Conservation (phyloP, 2,329 filamentous ascomycete species). For the Teratosphaeria pseudoeucalypti region DNA sequence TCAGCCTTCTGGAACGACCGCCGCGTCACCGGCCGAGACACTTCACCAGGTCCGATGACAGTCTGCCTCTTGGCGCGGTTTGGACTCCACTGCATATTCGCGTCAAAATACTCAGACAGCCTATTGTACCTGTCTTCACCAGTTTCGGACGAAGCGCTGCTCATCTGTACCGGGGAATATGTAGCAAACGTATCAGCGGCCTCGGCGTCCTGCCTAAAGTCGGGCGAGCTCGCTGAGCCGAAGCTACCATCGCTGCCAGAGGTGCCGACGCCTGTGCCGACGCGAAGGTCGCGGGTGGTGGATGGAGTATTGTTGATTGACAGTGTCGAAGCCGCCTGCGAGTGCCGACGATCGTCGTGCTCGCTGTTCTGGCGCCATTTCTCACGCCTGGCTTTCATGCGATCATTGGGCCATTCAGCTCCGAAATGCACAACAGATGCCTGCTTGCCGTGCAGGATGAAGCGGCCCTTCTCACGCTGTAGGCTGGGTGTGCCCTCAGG, state of each 20-base stretch:
- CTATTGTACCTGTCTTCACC: neutral
- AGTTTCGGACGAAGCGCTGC: neutral
- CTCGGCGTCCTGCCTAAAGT: constrained; percentile 17
- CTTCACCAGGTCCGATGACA: constrained; percentile 8
- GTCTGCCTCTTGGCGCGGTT: constrained; percentile 7
- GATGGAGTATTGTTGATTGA: neutral
- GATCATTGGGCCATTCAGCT: constrained; percentile 64
- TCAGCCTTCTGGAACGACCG: neutral
- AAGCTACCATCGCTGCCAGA: constrained; percentile 5
- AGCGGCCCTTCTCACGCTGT: constrained; percentile 71
- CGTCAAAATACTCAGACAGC: constrained; percentile 1
- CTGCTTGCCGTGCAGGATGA: constrained; percentile 96
- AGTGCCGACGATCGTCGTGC: neutral
- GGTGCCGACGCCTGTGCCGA: neutral
- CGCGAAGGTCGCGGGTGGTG: neutral
- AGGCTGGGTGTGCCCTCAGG: constrained; percentile 52
- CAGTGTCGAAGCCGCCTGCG: neutral
- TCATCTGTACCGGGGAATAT: neutral
- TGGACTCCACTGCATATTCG: constrained; percentile 2
- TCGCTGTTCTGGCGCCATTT: constrained; percentile 10
- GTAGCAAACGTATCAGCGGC: constrained; percentile 14
- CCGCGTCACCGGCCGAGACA: neutral
- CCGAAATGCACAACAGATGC: constrained; percentile 95
- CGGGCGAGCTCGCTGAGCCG: constrained; percentile 10
- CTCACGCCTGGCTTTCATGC: constrained; percentile 23